Conservation (phyloP, 148 eudicot genomes). For the Camellia japonica region DNA sequence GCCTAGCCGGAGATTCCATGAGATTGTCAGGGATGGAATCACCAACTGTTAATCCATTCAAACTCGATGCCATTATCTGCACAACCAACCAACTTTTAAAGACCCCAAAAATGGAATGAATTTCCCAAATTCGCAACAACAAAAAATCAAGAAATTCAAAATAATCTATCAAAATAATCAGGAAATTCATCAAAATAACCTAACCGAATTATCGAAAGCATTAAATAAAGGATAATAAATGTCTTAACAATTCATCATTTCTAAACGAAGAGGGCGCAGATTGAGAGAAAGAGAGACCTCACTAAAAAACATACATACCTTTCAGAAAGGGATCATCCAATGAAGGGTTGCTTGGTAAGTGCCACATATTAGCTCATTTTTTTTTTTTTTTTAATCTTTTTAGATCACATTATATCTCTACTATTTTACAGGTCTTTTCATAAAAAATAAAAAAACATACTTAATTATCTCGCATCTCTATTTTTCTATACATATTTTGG, state of each 20-base stretch:
- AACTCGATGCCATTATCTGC: constrained; percentile 98
- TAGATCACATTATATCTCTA: no score
- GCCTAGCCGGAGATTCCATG: constrained; percentile 83
- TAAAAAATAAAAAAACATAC: no score
- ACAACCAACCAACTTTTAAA: background rate
- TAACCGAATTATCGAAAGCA: background rate
- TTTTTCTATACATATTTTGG: no score
- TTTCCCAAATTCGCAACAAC: background rate
- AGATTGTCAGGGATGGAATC: constrained; percentile 68
- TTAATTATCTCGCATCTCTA: no score
- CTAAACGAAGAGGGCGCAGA: no score
- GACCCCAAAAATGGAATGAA: background rate
- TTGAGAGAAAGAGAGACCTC: constrained; percentile 44
- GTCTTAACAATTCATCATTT: background rate
- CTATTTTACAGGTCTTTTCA: no score
- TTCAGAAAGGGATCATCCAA: no score
- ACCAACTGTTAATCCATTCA: constrained; percentile 89
- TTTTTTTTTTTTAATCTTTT: no score
- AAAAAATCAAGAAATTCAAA: background rate
- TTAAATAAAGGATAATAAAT: background rate
- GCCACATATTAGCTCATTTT: no score
- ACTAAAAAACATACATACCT: no score
- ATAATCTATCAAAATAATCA: no score
- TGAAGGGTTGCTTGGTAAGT: no score
- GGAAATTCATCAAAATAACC: background rate